phyloP scores from a whole-genome alignment of 768 basidiomycete genomes.

The Albatrellus ellisii region DNA sequence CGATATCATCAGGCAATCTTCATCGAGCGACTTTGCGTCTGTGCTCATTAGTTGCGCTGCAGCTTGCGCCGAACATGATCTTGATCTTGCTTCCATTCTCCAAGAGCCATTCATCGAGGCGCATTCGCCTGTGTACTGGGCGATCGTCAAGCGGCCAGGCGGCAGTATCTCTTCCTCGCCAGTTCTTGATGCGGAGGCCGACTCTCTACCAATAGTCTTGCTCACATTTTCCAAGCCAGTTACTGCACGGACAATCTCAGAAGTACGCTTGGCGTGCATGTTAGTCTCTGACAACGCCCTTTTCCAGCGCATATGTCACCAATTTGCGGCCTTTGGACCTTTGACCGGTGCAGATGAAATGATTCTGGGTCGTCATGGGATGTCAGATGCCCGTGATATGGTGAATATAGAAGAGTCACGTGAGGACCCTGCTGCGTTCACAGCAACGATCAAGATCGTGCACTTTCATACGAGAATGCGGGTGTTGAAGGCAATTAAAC shows the following conservation, averaged over 20 bases:
- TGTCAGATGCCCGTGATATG: conserved; percentile 26
- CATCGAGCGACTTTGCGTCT: conserved; percentile 18
- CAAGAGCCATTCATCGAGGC: conserved; percentile 53
- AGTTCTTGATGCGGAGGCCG: too few species aligned
- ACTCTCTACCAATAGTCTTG: conserved; percentile 31
- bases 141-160: conserved; percentile 41
- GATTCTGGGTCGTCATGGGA: conserved; percentile 18
- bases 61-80: conserved; percentile 35
- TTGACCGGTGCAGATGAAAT: conserved; percentile 40
- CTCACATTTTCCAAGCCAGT: conserved; percentile 39
- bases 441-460: conserved; percentile 27
- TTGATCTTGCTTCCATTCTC: conserved; percentile 35
- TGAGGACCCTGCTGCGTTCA: conserved; percentile 38
- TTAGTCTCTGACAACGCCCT: conserved; percentile 45
- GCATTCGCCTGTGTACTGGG: conserved; percentile 64
- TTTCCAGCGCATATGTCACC: conserved; percentile 42
- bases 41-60: conserved; percentile 53
- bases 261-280: conserved; percentile 56
- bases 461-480: conserved; percentile 59
- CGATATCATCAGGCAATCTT: conserved; percentile 25
- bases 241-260: conserved; percentile 31
- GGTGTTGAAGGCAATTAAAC: conserved; percentile 33
- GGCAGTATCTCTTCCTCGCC: too few species aligned
- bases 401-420: conserved; percentile 41
- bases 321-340: conserved; percentile 33